Percentiles rank a stretch among this genome's conserved stretches.
These are phyloP conservation scores for Hirsutella minnesotensis DNA, from an alignment of 2,329 filamentous ascomycete species.

Conservation along the genomic window DNA sequence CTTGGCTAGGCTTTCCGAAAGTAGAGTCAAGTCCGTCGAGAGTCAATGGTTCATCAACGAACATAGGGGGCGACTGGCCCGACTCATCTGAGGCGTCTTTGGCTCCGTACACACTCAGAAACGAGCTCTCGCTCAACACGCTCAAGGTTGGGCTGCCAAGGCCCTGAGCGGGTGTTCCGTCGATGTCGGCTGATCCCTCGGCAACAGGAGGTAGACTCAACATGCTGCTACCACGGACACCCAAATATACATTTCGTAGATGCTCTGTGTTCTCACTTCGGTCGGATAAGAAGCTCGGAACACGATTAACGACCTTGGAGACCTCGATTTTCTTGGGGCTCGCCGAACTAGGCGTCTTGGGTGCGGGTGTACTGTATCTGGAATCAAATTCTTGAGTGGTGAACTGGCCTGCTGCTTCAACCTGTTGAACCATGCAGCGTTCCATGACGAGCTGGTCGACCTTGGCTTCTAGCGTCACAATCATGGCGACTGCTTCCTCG, in stretches of 20 bases:
- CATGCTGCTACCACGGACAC: constrained; percentile 33
- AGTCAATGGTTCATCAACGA: constrained; percentile 18
- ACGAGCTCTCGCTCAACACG: constrained; percentile 56
- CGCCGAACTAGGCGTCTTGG: constrained; percentile 8
- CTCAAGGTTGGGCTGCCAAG: constrained; percentile 49
- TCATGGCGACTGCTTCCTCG: constrained; percentile 59
- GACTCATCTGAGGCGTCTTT: constrained; percentile 17
- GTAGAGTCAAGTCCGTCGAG: constrained; percentile 14
- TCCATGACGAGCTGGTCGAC: constrained; percentile 42
- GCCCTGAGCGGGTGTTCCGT: constrained; percentile 20
- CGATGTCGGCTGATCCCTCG: constrained; percentile 25
- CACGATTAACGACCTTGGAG: constrained; percentile 33
- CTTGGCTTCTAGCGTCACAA: constrained; percentile 50
- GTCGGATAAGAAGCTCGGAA: constrained; percentile 56
- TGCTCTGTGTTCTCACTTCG: constrained; percentile 47
- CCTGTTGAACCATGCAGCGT: constrained; percentile 37
- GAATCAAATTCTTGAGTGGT: constrained; percentile 19
- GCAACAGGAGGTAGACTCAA: constrained; percentile 36
- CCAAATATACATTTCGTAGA: constrained; percentile 46
- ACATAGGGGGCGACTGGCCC: constrained; percentile 11
- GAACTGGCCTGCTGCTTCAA: constrained; percentile 31
- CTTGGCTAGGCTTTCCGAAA: background rate
- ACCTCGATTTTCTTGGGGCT: constrained; percentile 15
- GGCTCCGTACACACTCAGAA: constrained; percentile 49
- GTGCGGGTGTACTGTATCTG: constrained; percentile 11